A percentile compares a stretch with the other conserved stretches of the same genome.
These are phyloP conservation scores for Hygrophoropsis aurantiaca DNA, from an alignment of 768 basidiomycete species.

Conservation along the genomic window DNA sequence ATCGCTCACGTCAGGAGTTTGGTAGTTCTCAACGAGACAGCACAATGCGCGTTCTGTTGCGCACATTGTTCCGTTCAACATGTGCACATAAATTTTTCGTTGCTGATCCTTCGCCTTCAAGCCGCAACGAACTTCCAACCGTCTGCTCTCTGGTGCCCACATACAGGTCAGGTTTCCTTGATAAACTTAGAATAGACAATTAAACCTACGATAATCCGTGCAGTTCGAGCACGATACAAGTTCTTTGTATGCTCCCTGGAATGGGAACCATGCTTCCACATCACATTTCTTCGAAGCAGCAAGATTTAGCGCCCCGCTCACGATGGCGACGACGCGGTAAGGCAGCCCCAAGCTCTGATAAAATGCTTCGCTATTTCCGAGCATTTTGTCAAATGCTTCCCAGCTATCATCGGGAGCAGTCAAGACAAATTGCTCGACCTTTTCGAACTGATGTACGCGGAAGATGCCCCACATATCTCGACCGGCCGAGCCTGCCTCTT, in stretches of 20 bases:
- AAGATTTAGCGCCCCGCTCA: conserved; percentile 94
- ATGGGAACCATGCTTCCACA: conserved; percentile 99
- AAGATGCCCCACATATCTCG: conserved; percentile 99
- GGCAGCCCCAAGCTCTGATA: conserved; percentile 93
- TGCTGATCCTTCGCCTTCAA: conserved; percentile 88
- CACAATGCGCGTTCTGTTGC: conserved; percentile 96
- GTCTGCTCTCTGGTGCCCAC: conserved; percentile 70
- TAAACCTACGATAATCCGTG: conserved; percentile 92
- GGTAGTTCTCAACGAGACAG: conserved; percentile 98
- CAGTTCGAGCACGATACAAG: conserved; percentile 97
- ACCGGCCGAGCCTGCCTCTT: conserved; percentile 96
- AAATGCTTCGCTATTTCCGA: conserved; percentile 87
- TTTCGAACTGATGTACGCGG: conserved; percentile 99
- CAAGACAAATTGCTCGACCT: conserved; percentile 95
- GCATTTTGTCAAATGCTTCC: conserved; percentile 91
- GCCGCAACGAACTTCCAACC: conserved; percentile 92
- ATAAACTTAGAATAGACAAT: too few relatives aligned
- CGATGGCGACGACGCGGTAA: conserved; percentile 92
- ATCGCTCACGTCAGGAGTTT: conserved; percentile 81
- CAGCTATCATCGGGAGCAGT: conserved; percentile 94
- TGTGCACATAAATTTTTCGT: conserved; percentile 94
- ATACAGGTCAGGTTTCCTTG: conserved; percentile 1
- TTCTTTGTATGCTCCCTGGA: conserved; percentile 95
- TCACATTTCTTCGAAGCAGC: conserved; percentile 98
- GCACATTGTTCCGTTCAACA: conserved; percentile 97